Evolutionary conservation across 768 basidiomycete genomes (phyloP).

Genomic region (Heimioporus sp.): DNA sequence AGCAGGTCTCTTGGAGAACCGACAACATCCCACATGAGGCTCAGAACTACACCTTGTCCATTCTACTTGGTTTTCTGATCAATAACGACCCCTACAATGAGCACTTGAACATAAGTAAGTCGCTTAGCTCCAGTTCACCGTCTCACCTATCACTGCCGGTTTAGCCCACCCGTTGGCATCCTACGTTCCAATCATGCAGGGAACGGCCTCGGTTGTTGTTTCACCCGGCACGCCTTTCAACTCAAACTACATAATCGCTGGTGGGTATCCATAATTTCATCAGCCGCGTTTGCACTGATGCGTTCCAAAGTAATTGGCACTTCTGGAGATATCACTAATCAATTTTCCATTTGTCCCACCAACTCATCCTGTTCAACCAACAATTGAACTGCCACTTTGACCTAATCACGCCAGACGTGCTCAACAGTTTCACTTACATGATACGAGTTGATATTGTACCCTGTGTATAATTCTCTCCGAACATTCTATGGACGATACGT

Average conservation of each 20-base stretch:
- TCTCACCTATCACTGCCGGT: constrained; percentile 6
- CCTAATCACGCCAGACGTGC: no score
- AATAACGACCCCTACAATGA: constrained; percentile 34
- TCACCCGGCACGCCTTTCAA: constrained; percentile 40
- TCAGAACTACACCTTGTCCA: constrained; percentile 34
- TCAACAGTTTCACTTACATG: not conserved
- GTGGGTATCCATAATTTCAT: constrained; percentile 40
- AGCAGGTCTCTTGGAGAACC: constrained; percentile 44
- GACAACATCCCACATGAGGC: constrained; percentile 37
- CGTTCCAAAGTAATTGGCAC: constrained; percentile 56
- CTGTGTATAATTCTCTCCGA: constrained; percentile 1
- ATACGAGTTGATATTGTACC: not conserved
- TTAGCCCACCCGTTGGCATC: constrained; percentile 58
- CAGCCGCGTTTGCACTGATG: not conserved
- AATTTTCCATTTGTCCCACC: constrained; percentile 49
- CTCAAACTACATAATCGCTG: constrained; percentile 55
- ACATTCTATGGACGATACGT: constrained; percentile 15
- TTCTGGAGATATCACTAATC: constrained; percentile 59
- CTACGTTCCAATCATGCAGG: constrained; percentile 50
- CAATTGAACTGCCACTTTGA: no score
- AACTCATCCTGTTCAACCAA: no score
- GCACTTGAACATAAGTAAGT: constrained; percentile 50
- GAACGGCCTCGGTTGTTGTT: constrained; percentile 49
- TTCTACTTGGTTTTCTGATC: constrained; percentile 44
- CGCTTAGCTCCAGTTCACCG: no score